Base-by-base conservation (phyloP, 768 basidiomycete species). In the Termitomyces heimii region DNA sequence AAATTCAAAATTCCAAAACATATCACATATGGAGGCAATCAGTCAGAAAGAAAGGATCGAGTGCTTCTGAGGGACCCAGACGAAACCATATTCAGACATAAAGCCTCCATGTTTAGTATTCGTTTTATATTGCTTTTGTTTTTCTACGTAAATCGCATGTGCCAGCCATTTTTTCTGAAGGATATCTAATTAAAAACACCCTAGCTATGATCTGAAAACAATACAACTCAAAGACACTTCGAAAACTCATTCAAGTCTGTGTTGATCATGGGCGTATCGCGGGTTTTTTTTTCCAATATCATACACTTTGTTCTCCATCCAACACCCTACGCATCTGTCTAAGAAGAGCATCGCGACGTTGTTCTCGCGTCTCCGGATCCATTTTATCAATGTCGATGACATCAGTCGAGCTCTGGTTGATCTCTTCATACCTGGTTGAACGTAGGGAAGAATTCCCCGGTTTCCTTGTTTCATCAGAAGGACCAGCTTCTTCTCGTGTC, bases 241-340 rank as follows among this genome's bases (percentile, higher is more conserved):
- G n/a, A 37, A 37, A 9, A 4, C 50, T 5, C 28, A 51, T 24
- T 37, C 13, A 37, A 34, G 31, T 53, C 12, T 42, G 20, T 13
- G 28, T 37, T 20, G 24, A 22, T n/a, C n/a, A n/a, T n/a, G 5
- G 31, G n/a, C 24, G 0, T 13, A 1, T 9, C 8, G 9, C 18
- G 10, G 14, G 3, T 9, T 37, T 28, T 20, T 28, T 6, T 37
- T 28, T 20, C n/a, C 4, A 9, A n/a, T 4, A 20, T 34, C 28
- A 28, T 24, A 40, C 20, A 29, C 13, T 28, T 35, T 50, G 51
- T 20, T 60, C 50, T 28, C 55, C 59, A 22, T 60, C 53, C 5
- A 60, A 37, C 7, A 60, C 59, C 26, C 34, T 57, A 29, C 53
- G 55, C 59, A 60, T 60, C 28, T 34, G 45, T 39, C 54, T 40